A percentile compares a stretch with the other conserved stretches of the same genome.
These are phyloP conservation scores for Fusarium sp. DNA, from an alignment of 2,329 filamentous ascomycete species.

Conservation along the genomic window DNA sequence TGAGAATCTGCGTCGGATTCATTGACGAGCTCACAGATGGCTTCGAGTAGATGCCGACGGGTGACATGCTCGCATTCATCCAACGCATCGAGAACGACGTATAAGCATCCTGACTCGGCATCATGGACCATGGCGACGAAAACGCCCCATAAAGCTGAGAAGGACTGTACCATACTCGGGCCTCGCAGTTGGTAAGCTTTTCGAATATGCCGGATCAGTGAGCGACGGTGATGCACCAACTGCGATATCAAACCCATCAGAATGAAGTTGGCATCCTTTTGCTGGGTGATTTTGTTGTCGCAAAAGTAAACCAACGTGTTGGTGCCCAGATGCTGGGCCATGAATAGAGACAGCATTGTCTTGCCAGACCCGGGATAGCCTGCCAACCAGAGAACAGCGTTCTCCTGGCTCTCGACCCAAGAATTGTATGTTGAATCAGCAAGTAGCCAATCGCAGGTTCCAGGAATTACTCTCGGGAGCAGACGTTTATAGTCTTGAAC, in stretches of 20 bases:
- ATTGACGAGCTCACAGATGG: slow-evolving; percentile 37
- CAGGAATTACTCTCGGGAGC: slow-evolving; percentile 45
- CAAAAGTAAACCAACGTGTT: slow-evolving; percentile 49
- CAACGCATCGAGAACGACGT: slow-evolving; percentile 51
- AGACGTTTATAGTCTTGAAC: slow-evolving; percentile 44
- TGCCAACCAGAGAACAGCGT: too few species aligned
- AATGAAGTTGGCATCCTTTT: slow-evolving; percentile 49
- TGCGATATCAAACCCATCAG: slow-evolving; percentile 50
- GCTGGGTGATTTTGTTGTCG: slow-evolving; percentile 46
- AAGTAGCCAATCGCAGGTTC: slow-evolving; percentile 51
- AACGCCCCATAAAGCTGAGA: slow-evolving; percentile 49
- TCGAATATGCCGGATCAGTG: slow-evolving; percentile 47
- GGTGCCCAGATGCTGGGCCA: slow-evolving; percentile 46
- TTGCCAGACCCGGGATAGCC: too few species aligned
- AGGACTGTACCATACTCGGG: slow-evolving; percentile 46
- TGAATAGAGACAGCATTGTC: too few species aligned
- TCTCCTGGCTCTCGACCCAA: slow-evolving; percentile 44
- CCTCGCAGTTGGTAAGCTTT: slow-evolving; percentile 46
- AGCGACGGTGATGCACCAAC: slow-evolving; percentile 45
- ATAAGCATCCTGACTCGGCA: slow-evolving; percentile 41
- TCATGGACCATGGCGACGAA: slow-evolving; percentile 47
- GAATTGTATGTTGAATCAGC: slow-evolving; percentile 42
- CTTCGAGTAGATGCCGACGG: slow-evolving; percentile 40
- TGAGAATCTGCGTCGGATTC: slow-evolving; percentile 13
- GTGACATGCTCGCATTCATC: slow-evolving; percentile 50